Base-by-base conservation (phyloP, 352 stramenopile species). In the Phytophthora quininea region DNA sequence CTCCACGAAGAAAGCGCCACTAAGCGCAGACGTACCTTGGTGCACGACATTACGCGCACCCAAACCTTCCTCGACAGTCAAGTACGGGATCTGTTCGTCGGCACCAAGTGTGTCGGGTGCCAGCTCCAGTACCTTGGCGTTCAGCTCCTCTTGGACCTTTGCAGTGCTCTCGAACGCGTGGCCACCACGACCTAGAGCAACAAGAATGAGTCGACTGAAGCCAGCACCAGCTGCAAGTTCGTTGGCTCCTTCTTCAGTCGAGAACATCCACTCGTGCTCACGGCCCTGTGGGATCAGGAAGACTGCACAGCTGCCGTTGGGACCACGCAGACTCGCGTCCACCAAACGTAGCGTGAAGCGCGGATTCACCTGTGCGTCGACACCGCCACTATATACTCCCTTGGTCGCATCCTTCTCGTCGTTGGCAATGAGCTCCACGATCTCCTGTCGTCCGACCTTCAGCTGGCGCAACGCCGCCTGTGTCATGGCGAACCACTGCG, bases 231-330 rank as follows among this genome's bases (percentile, higher is more conserved):
- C 59, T 19, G 83, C 88, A 9, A 96, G 67, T 40, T 95, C 76
- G 11, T 72, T 69, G 9, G 82, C 77, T 31, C 88, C 86, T 38
- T 93, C 79, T 49, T 91, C 80, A 2, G 79, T 89, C 24, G 81
- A 74, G 51, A 96, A 96, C 69, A 91, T 82, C 77, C 76, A 94
- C 66, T 95, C 87, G 62, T 92, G 80, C 77, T 96, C 88, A 29
- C 80, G 81, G 43, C 88, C 88, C 57, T 94, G 84, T 0, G 88
- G 88, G 45, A 94, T 88, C 9, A 96, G 68, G 45, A 94, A 91
- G 45, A 93, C 82, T 5, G 74, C 80, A 47, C 82, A 90, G 51
- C 67, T 82, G 19, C 79, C 80, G 48, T 91, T 86, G 37, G 72
- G 66, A 55, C 78, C 79, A n/a, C 72, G 64, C 54, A 65, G 29